phyloP scores from a whole-genome alignment of 257 asterid species.

The Penstemon davidsonii region DNA sequence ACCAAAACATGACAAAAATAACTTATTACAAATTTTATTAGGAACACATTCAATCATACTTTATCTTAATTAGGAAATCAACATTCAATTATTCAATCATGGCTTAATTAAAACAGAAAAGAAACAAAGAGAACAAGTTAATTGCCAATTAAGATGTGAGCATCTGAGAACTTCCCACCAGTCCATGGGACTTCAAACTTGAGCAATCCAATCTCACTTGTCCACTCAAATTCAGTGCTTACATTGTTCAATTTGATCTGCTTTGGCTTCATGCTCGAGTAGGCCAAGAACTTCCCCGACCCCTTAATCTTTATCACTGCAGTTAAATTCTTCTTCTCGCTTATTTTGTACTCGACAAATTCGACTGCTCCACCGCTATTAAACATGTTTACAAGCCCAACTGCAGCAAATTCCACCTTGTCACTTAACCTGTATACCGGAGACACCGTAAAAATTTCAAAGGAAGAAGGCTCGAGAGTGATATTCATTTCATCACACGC shows the following conservation, averaged over 20 bases:
- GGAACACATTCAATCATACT: too few species aligned
- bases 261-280: constrained; percentile 40
- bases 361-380: constrained; percentile 42
- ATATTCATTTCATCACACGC: constrained; percentile 24
- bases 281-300: constrained; percentile 42
- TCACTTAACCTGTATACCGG: constrained; percentile 25
- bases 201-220: constrained; percentile 23
- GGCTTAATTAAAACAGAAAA: too few species aligned
- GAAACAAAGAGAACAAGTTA: too few species aligned
- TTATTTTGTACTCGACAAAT: constrained; percentile 18
- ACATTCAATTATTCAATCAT: too few species aligned
- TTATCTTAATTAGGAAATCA: too few species aligned
- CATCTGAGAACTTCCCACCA: constrained; percentile 32
- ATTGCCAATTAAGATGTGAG: neutral
- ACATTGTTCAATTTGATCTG: constrained; percentile 31
- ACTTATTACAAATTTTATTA: too few species aligned
- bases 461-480: constrained; percentile 36
- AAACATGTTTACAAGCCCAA: constrained; percentile 45
- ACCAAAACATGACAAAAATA: too few species aligned
- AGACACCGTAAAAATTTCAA: constrained; percentile 31
- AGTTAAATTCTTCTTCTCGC: neutral
- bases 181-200: constrained; percentile 45
- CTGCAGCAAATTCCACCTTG: constrained; percentile 31
- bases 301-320: constrained; percentile 35
- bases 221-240: constrained; percentile 37